These are phyloP conservation scores for Wickerhamiella galacta DNA, from an alignment of 805 yeast species.

Conservation along the genomic window DNA sequence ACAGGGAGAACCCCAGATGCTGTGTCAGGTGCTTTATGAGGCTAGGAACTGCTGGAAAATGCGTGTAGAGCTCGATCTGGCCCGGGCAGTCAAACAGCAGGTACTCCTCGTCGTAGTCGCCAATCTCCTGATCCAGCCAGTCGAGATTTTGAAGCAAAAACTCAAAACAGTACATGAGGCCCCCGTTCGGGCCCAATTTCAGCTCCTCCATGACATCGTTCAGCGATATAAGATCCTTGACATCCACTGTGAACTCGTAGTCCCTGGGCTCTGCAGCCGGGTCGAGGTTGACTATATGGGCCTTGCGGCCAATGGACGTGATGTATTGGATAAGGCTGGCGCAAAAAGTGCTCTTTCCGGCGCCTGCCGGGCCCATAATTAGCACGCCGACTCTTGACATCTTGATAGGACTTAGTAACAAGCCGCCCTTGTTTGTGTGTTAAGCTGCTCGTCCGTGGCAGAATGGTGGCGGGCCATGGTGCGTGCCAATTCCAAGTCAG, in stretches of 20 bases:
- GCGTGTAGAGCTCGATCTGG: conserved; percentile 67
- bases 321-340: conserved; percentile 72
- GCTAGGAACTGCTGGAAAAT: conserved; percentile 81
- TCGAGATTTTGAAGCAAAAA: conserved; percentile 72
- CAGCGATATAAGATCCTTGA: conserved; percentile 72
- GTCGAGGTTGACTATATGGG: conserved; percentile 86
- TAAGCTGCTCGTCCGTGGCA: too few species aligned
- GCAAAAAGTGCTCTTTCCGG: conserved; percentile 88
- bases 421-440: too few species aligned
- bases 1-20: conserved; percentile 65
- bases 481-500: too few species aligned
- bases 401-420: background rate
- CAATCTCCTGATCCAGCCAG: conserved; percentile 95
- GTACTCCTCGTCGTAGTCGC: conserved; percentile 89
- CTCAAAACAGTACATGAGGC: conserved; percentile 83
- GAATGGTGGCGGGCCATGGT: too few species aligned
- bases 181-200: conserved; percentile 91
- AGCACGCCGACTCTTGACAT: conserved; percentile 94
- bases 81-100: conserved; percentile 81
- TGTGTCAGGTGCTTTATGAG: conserved; percentile 72
- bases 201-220: conserved; percentile 94
- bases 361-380: conserved; percentile 96
- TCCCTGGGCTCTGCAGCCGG: conserved; percentile 95
- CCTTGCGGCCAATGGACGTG: conserved; percentile 81
- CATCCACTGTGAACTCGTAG: conserved; percentile 83